Evolutionary conservation across 805 yeast genomes (phyloP), one percentile per base, ranked within the genome.

Genomic region (Komagataella phaffii): DNA sequence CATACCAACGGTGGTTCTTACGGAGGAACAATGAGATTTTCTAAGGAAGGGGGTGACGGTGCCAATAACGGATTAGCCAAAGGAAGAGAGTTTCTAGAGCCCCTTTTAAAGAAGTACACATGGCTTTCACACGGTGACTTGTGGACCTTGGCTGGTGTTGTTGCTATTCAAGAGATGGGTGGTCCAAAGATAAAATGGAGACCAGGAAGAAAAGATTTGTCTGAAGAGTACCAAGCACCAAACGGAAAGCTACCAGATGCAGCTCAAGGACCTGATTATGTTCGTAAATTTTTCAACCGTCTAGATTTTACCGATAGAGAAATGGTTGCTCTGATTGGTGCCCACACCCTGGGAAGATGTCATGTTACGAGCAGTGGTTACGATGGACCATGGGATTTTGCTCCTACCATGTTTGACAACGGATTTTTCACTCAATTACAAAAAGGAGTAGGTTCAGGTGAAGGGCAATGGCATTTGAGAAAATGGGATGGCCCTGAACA

Each of bases 341-440:
- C 76, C 12, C 79, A 75, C 59, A 67, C 72, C 10, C 54, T 75
- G 45, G 79, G 79, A 24, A 61, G 79, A 58, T 72, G 79, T 54
- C 79, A 75, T 57, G 60, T 61, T 53, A 64, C 74, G 56, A 77
- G 81, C 54, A 78, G 88, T 19, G 95, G 95, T 2, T 88, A 74
- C 70, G 93, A 85, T 57, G 95, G 96, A 12, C 89, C 91, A 55
- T 88, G 96, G 96, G 90, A 91, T 44, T 84, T 83, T 52, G 78
- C 85, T 45, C 88, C 93, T 52, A 85, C 84, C 30, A 66, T 72
- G 56, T 84, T 88, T 64, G 73, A 82, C 50, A 88, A 88, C 69
- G 87, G 86, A 46, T 88, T 85, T 64, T 88, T 68, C 68, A 77
- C 70, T 65, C 72, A 75, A 52, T 65, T 77, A 24, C 46, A 44